Evolutionary conservation across 1,284 basidiomycete species (phyloP).

Genomic region (Tilletiaria anomala): DNA sequence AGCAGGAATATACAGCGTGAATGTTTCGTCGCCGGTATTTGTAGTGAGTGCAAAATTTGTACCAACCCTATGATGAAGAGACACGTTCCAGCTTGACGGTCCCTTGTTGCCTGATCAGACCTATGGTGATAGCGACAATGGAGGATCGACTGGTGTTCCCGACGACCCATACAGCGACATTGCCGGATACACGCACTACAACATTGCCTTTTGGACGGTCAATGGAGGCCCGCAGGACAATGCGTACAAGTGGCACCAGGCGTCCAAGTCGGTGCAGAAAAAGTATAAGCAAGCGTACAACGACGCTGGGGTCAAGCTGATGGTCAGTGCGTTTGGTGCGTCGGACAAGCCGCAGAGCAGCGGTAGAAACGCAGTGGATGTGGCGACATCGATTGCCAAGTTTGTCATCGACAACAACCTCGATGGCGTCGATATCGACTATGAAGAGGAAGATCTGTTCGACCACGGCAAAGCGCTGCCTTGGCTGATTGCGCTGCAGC

Average conservation of each 20-base stretch:
- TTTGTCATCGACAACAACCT: constrained; percentile 39
- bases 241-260: constrained; percentile 30
- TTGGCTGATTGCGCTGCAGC: constrained; percentile 41
- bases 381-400: background rate
- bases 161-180: too few relatives aligned
- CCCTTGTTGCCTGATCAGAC: too few relatives aligned
- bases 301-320: constrained; percentile 41
- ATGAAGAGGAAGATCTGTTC: constrained; percentile 43
- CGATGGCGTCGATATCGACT: constrained; percentile 51
- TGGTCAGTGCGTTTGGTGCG: constrained; percentile 41
- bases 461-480: constrained; percentile 6
- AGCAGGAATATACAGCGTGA: too few relatives aligned
- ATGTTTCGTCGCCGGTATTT: too few relatives aligned
- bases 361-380: constrained; percentile 6
- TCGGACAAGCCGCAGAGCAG: constrained; percentile 46
- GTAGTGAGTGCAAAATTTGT: too few relatives aligned
- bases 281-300: constrained; percentile 40
- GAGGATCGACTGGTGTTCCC: too few relatives aligned
- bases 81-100: too few relatives aligned
- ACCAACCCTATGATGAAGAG: too few relatives aligned
- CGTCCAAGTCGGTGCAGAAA: constrained; percentile 20
- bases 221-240: constrained; percentile 37
- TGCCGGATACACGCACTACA: constrained; percentile 40
- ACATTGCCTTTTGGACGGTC: constrained; percentile 44
- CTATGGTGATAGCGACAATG: too few relatives aligned